Base-by-base conservation (phyloP, 2,329 filamentous ascomycete genomes). In the Ophioceras dolichostomum region DNA sequence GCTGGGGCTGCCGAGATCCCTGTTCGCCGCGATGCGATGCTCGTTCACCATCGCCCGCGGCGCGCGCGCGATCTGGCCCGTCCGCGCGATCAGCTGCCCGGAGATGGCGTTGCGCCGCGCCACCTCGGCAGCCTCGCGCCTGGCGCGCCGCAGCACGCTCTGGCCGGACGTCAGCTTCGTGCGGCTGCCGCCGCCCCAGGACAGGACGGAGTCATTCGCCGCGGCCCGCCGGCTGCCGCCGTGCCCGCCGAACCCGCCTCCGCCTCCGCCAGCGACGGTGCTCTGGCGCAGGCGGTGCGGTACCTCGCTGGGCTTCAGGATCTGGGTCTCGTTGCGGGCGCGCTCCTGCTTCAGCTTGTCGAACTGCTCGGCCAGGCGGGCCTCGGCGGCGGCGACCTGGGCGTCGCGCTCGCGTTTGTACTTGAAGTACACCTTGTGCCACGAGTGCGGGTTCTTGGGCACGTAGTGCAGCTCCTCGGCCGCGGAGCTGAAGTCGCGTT, bases 341-440 rank as follows among this genome's bases (percentile, higher is more conserved):
- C 35, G 35, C 28, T 67, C 65, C 26, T 69, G 65, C 45, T 74
- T 73, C 42, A 74, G 62, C 40, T 73, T 61, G 48, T 70, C 67
- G 43, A 81, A 65, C 30, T 71, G 68, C 33, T 64, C 64, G 47
- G 65, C 70, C 39, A 86, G 62, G 37, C 64, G 65, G 41, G 66
- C 68, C 40, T 74, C 68, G 45, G 79, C 77, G 17, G 64, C 62
- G 4, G 65, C 64, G 7, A 80, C 65, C 37, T 73, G 65, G 36
- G 67, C 60, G 24, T 73, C 62, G 27, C 76, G 70, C 43, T 79
- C 65, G 30, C 63, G 64, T 45, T 73, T 68, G 51, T 88, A 79
- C 44, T 76, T 75, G 45, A 69, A 64, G 60, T 93, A 95, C 12
- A 93, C 68, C 39, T 80, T 76, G 53, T 79, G 76, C 87, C 87